Base-by-base conservation (phyloP, 352 stramenopile species). In the Pythium chondricola region DNA sequence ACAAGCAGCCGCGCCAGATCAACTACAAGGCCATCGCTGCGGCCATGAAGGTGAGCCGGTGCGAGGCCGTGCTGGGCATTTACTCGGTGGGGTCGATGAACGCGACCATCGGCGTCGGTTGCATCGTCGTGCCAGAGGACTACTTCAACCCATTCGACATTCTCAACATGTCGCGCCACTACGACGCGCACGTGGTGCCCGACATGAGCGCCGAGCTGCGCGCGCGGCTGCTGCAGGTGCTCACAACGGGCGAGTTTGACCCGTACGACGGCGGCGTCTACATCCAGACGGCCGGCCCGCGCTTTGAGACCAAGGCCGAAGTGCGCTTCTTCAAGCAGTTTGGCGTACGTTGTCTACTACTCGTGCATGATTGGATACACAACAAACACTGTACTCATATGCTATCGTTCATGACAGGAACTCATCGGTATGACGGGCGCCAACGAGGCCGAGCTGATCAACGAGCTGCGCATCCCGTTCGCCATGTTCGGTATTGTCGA, bases 251-350 rank as follows among this genome's bases (percentile, higher is more conserved):
- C 10, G 52, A 67, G 30, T 74, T 87, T 20, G 50, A 77, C 17
- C 70, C 75, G 30, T 64, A 85, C 46, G 72, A 89, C 32, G 82
- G 77, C 29, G 85, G 85, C 43, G 76, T 91, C 13, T 95, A 95
- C 66, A 75, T 94, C 39, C 85, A 95, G 65, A 86, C 78, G 25
- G 62, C 71, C 0, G 85, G 85, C 2, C 85, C 85, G 29, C 82
- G 85, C 51, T 95, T 95, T 54, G 85, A 95, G 65, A 95, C 85
- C 44, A 94, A 94, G 66, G 74, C 85, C 11, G 85, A 95, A 62
- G 84, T 95, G 68, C 80, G 80, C 39, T 93, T 92, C 63, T 91
- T 95, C 47, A 66, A 81, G 22, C 77, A 92, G 56, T 91, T 86
- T 37, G 85, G 84, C 8, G 69, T n/a, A n/a, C n/a, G n/a, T n/a